These are phyloP conservation scores for Fusarium tupiense DNA, from an alignment of 2,329 filamentous ascomycete species.

Conservation along the genomic window DNA sequence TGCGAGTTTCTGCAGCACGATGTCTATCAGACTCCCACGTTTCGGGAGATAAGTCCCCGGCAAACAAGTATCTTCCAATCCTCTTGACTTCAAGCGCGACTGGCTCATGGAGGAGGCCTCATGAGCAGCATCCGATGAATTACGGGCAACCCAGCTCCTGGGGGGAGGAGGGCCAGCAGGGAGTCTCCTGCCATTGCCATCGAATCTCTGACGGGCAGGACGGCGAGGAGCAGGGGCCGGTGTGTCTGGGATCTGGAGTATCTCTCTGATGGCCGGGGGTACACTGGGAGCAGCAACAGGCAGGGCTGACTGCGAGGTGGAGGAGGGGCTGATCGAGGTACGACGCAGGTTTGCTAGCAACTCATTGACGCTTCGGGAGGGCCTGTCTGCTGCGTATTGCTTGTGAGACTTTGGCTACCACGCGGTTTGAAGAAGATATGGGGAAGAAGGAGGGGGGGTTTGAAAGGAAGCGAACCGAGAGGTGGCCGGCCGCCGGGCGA, in stretches of 20 bases:
- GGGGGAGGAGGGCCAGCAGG: constrained; percentile 70
- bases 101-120: constrained; percentile 28
- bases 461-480: constrained; percentile 42
- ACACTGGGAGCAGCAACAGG: constrained; percentile 60
- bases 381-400: constrained; percentile 45
- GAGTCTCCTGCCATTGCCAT: constrained; percentile 59
- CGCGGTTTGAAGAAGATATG: constrained; percentile 39
- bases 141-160: constrained; percentile 61
- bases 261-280: constrained; percentile 66
- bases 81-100: constrained; percentile 32
- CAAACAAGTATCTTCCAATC: constrained; percentile 46
- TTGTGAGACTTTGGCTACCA: constrained; percentile 45
- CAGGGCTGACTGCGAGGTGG: constrained; percentile 38
- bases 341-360: constrained; percentile 67
- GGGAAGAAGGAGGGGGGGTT: constrained; percentile 19
- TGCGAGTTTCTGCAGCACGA: constrained; percentile 61
- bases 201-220: constrained; percentile 53
- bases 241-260: constrained; percentile 68
- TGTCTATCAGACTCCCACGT: constrained; percentile 61
- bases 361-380: constrained; percentile 64
- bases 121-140: constrained; percentile 20
- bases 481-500: constrained; percentile 27
- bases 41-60: constrained; percentile 58
- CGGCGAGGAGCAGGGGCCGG: constrained; percentile 62
- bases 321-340: constrained; percentile 48